Percentiles rank a stretch among this genome's conserved stretches.
Conservation (phyloP, 1,284 basidiomycete genomes). For the Irpex sp. region DNA sequence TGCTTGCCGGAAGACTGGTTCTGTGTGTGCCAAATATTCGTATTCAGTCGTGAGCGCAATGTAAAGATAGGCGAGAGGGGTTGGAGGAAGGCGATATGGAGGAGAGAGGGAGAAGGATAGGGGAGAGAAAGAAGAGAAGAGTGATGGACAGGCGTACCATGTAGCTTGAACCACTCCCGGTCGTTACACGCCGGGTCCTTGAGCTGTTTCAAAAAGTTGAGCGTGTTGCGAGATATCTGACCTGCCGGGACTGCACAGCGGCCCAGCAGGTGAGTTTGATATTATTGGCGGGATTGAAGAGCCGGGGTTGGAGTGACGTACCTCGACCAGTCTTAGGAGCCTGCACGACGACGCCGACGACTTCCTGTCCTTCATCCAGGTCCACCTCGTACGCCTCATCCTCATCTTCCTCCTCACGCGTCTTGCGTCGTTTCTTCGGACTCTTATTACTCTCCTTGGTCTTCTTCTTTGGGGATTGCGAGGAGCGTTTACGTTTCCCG, state of each 20-base stretch:
- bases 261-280: too few relatives aligned
- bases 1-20: constrained; percentile 77
- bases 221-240: constrained; percentile 79
- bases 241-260: constrained; percentile 80
- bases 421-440: background rate
- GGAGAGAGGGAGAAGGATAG: too few relatives aligned
- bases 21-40: constrained; percentile 32
- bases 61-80: too few relatives aligned
- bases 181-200: constrained; percentile 80
- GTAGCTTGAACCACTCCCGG: constrained; percentile 83
- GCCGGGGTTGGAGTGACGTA: constrained; percentile 29
- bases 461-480: constrained; percentile 22
- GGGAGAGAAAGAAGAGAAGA: background rate
- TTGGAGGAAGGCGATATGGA: too few relatives aligned
- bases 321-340: constrained; percentile 82
- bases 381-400: constrained; percentile 41
- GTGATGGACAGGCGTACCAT: constrained; percentile 40
- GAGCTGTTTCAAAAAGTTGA: constrained; percentile 73
- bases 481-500: constrained; percentile 34
- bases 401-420: constrained; percentile 24
- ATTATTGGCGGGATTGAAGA: background rate
- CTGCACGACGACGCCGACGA: constrained; percentile 65
- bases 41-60: too few relatives aligned
- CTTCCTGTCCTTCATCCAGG: constrained; percentile 62
- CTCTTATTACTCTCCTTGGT: constrained; percentile 23